Evolutionary conservation across 2,329 filamentous ascomycete species (phyloP), one percentile per base, ranked within the genome.

Genomic region (Penicillium sp.): DNA sequence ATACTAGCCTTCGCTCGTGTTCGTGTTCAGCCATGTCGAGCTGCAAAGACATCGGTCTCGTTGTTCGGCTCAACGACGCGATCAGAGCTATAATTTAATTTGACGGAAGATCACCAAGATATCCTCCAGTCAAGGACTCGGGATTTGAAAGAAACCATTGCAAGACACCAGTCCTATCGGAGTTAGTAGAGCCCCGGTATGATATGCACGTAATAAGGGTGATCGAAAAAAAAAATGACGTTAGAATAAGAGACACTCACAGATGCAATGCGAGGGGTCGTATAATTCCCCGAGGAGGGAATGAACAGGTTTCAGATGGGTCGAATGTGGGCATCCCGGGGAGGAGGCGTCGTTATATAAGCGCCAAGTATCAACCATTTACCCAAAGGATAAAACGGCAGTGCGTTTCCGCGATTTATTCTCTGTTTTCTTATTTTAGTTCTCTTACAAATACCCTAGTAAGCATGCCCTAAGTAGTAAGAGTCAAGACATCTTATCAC

Each of bases 61-160:
- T 42, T 43, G 22, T 16, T 14, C 38, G 43, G 40, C 22, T 44
- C 48, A 48, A 49, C 46, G 35, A 29, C 41, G 41, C 41, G 49
- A 11, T 42, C 14, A 60, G 33, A 58, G 41, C 43, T 50, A 53
- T 56, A 55, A 56, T 40, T 50, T 54, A 52, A 36, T 7, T 7
- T 25, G 22, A 45, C 41, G 46, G 41, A 50, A 27, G 38, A 52
- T 54, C 46, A 40, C 51, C 54, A 47, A 60, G 42, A 51, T 56
- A n/a, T 58, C 58, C 59, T 59, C 59, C 58, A 60, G 46, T 31
- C 39, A 51, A 46, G 36, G 41, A 51, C 22, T 46, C 51, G 46
- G 46, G 43, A 46, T 57, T 53, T 53, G 49, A 33, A 41, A 36
- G 45, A 46, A 56, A 60, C 37, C 59, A 60, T 61, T 54, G 52